phyloP scores from a whole-genome alignment of 2,329 filamentous ascomycete species.

The Aspergillus ustus region DNA sequence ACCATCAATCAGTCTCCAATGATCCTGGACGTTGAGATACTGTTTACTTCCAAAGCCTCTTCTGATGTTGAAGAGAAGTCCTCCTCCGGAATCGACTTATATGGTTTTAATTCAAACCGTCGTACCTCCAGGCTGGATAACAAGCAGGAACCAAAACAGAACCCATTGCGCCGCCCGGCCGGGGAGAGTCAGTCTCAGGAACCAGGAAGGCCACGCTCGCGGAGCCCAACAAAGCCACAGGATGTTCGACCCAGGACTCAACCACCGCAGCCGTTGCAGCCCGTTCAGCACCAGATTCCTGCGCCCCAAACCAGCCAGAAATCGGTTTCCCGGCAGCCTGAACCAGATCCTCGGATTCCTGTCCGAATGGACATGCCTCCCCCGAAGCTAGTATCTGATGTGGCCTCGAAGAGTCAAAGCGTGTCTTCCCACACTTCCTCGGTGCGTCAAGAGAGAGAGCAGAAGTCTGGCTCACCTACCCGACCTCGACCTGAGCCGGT shows the following conservation, averaged over 20 bases:
- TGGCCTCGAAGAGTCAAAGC: not conserved
- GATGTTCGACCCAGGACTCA: conserved; percentile 1
- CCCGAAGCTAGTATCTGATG: not conserved
- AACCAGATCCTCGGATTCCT: conserved; percentile 1
- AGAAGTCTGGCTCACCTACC: conserved; percentile 3
- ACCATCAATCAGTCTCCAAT: conserved; percentile 52
- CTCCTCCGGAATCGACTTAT: conserved; percentile 29
- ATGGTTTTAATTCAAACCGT: conserved; percentile 34
- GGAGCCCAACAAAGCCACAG: conserved; percentile 6
- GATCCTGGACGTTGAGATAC: conserved; percentile 35
- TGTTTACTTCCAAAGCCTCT: conserved; percentile 20
- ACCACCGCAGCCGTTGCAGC: not conserved
- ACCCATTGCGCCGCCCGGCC: conserved; percentile 21
- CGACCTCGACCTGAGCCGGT: conserved; percentile 9
- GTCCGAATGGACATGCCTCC: not conserved
- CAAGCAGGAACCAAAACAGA: conserved; percentile 27
- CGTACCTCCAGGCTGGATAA: conserved; percentile 30
- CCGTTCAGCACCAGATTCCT: not conserved
- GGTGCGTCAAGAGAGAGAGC: not conserved
- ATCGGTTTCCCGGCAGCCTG: conserved; percentile 6
- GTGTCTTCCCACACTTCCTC: not conserved
- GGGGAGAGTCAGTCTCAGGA: conserved; percentile 11
- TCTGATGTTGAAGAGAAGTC: conserved; percentile 24
- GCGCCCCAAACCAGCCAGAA: not conserved
- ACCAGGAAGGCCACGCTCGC: conserved; percentile 10